Evolutionary conservation across 805 yeast species (phyloP).

Genomic region (Yarrowia sp.): DNA sequence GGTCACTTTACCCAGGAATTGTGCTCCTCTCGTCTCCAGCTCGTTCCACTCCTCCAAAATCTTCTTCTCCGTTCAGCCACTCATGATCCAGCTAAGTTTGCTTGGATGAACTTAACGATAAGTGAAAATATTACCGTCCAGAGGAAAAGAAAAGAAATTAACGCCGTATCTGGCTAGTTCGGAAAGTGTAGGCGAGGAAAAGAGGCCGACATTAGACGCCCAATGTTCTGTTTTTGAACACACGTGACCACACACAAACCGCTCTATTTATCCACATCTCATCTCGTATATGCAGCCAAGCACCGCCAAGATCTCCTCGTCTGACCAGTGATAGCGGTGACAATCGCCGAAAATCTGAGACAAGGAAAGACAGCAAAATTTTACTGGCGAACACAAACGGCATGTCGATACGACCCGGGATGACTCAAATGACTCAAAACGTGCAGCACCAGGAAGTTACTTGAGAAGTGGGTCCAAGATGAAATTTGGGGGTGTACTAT

Average conservation of each 20-base stretch:
- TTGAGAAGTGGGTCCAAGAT: background rate
- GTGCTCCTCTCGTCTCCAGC: no score
- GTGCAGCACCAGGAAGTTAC: background rate
- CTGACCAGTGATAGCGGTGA: background rate
- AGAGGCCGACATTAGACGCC: no score
- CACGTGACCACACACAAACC: no score
- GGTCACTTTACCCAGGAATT: background rate
- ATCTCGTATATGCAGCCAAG: conserved; percentile 1
- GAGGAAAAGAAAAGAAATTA: background rate
- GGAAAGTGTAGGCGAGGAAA: background rate
- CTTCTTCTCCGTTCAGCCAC: no score
- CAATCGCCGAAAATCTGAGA: background rate
- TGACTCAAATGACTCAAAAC: conserved; percentile 32
- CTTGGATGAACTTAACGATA: background rate
- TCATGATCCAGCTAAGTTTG: background rate
- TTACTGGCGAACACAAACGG: background rate
- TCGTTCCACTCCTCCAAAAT: no score
- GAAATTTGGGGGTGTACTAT: background rate
- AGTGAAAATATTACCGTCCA: background rate
- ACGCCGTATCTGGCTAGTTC: background rate
- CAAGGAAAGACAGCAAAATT: background rate
- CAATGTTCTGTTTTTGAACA: no score
- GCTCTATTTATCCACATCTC: background rate
- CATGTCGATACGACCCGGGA: conserved; percentile 8
- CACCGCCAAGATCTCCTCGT: background rate